Conservation (phyloP, 2,329 filamentous ascomycete species). For the Penicillium sp. region DNA sequence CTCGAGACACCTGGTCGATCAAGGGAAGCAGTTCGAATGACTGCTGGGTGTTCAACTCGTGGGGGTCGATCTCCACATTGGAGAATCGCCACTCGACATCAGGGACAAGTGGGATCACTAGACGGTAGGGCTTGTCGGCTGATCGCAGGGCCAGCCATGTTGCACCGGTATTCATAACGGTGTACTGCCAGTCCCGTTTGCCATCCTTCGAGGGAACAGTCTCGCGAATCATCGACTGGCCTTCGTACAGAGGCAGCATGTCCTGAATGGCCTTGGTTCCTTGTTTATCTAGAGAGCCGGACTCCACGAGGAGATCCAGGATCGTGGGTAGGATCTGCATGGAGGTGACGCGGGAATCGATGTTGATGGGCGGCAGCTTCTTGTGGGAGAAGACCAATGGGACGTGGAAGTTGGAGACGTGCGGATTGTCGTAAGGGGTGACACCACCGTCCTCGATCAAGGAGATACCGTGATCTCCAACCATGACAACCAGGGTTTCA, state of each 20-base stretch:
- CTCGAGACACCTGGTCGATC: conserved; percentile 26
- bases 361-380: conserved; percentile 25
- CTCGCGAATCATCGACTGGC: conserved; percentile 52
- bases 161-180: conserved; percentile 41
- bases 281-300: conserved; percentile 46
- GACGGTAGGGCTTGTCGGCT: conserved; percentile 74
- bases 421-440: conserved; percentile 28
- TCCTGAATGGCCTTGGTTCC: conserved; percentile 39
- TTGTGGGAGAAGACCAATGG: conserved; percentile 29
- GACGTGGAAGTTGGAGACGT: conserved; percentile 27
- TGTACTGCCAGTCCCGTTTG: conserved; percentile 39
- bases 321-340: conserved; percentile 51
- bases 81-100: conserved; percentile 57
- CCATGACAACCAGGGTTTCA: conserved; percentile 27
- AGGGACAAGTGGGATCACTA: conserved; percentile 78
- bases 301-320: conserved; percentile 49
- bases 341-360: conserved; percentile 24
- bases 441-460: conserved; percentile 23
- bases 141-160: conserved; percentile 66
- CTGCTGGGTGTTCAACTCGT: conserved; percentile 37
- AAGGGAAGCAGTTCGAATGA: conserved; percentile 38
- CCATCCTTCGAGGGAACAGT: conserved; percentile 40
- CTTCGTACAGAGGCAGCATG: conserved; percentile 51
- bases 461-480: conserved; percentile 29
- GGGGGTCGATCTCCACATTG: conserved; percentile 37